These are phyloP conservation scores for Aureobasidium pullulans DNA, from an alignment of 2,329 filamentous ascomycete genomes.

Conservation along the genomic window DNA sequence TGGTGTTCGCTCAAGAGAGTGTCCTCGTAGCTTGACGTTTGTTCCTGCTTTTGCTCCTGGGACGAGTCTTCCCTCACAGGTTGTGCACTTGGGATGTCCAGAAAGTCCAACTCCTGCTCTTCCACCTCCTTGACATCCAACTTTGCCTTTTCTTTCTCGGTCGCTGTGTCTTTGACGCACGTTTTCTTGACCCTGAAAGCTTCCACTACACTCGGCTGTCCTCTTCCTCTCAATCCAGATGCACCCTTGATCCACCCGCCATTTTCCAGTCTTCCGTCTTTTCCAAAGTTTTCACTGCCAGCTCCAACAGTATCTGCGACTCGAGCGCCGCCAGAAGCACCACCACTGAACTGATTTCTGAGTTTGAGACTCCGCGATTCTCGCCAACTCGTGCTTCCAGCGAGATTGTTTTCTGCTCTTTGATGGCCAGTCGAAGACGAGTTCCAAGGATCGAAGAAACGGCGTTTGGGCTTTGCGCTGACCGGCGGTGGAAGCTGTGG, in stretches of 20 bases:
- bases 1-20: neutral
- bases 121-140: constrained; percentile 17
- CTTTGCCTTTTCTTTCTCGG: constrained; percentile 17
- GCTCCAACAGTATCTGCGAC: constrained; percentile 59
- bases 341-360: constrained; percentile 55
- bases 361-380: constrained; percentile 63
- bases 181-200: constrained; percentile 18
- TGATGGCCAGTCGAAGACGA: constrained; percentile 85
- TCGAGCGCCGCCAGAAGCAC: constrained; percentile 48
- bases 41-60: neutral
- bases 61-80: neutral
- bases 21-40: neutral
- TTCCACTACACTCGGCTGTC: constrained; percentile 36
- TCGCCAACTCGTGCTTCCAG: constrained; percentile 62
- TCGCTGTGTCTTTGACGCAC: constrained; percentile 2
- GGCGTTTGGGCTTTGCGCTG: constrained; percentile 92
- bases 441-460: constrained; percentile 95
- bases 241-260: constrained; percentile 44
- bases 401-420: constrained; percentile 59
- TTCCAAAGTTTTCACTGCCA: constrained; percentile 50
- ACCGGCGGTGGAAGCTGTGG: constrained; percentile 29
- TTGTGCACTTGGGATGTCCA: constrained; percentile 2
- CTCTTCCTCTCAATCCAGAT: constrained; percentile 40
- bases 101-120: neutral
- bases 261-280: constrained; percentile 45